Base-by-base conservation (phyloP, 139 green algal genomes). In the Spirogloea muscicola region DNA sequence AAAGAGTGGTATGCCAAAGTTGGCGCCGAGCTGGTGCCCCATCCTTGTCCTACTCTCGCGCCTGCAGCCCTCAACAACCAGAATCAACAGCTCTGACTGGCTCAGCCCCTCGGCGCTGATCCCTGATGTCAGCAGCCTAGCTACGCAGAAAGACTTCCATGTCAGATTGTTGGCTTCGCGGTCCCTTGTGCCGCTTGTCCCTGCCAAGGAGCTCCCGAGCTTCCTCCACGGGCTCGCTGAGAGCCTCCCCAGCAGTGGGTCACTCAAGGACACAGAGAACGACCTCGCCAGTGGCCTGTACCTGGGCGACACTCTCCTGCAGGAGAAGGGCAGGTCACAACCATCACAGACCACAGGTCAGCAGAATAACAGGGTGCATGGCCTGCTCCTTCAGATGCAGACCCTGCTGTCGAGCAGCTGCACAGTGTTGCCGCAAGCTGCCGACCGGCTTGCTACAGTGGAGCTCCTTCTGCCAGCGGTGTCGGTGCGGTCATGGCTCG, bases 21-120 rank as follows among this genome's bases (percentile, higher is more conserved):
- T 93, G 46, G 89, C 91, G 64, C 90, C 92, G 1, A 85, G 74
- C 46, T 80, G 96, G 27, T 91, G 85, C 77, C 91, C 90, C 4
- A 78, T 92, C 6, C 84, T 97, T 10, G 85, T 89, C 25, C 79
- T 97, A 25, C 86, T 97, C 2, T 87, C 87, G n/a, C 84, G 91
- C 25, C 85, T 95, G 31, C 72, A 81, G 66, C 77, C 84, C 1
- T 86, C 72, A 1, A 38, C 66, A 5, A 10, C 36, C 27, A 58
- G 27, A 46, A 40, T 40, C 3, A 39, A 31, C 29, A 31, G 6
- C 33, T 38, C 34, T 39, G 61, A 74, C 66, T 42, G 27, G 33
- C 84, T 89, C 0, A 82, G 80, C 5, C 90, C 87, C 3, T 69
- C 84, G 1, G 81, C 77, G 0, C 90, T 96, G 52, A 70, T 84